Evolutionary conservation across 305 asterid genomes (phyloP), one percentile per base, ranked within the genome.

Genomic region (Fraxinus paxiana): DNA sequence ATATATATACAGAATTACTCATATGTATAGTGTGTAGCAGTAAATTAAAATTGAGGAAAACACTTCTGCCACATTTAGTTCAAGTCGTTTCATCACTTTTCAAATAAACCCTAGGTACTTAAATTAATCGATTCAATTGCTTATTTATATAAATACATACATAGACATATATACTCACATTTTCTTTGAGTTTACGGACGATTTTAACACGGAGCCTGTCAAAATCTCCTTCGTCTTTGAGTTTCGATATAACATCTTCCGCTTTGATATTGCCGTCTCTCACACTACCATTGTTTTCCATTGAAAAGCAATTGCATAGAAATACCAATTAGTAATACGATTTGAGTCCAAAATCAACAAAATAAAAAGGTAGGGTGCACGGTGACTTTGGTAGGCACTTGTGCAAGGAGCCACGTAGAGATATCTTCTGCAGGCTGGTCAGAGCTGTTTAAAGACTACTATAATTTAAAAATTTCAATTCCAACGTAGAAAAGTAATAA

Each of bases 221-320:
- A 84, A 89, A 94, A 86, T 91, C 97, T n/a, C 97, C 98, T 77
- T 92, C 98, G 70, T 94, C 98, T 75, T 90, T 94, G 80, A 93
- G 87, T 88, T 88, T 90, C 73, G 94, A 84, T 35, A 94, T 84
- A 18, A 92, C 96, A 67, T 88, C 93, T 46, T 91, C 95, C 33
- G 89, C 87, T 48, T 78, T 84, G 18, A 90, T 80, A 81, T 84
- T 87, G 81, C 90, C 75, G 35, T 77, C 84, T 80, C 80, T 61
- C 78, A 70, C 81, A 69, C 82, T 81, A 73, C 83, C 87, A 56
- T 77, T 78, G 77, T 80, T 85, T 43, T 83, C 86, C 93, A 90
- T 90, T 90, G 79, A 70, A 26, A 26, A 4, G 30, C 18, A 9
- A 65, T 65, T 65, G 73, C 73, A 65, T 65, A 65, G 30, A 5